Percentiles rank a stretch among this genome's conserved stretches.
phyloP scores from a whole-genome alignment of 306 rosid species.

The peach (Prunus persica) region DNA sequence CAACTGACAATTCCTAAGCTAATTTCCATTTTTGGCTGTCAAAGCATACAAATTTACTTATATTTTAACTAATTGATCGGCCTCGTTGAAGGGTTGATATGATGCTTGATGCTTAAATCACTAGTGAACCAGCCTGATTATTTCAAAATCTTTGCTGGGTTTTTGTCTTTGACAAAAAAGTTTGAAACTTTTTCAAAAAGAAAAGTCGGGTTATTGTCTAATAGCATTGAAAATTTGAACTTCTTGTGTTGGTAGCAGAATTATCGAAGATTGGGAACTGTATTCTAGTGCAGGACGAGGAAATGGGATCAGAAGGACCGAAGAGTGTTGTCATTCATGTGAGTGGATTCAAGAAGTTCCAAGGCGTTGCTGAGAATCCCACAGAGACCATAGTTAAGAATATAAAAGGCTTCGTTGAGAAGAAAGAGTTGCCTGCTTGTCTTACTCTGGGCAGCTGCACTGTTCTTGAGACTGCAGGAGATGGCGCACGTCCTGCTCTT shows the following conservation, averaged over 20 bases:
- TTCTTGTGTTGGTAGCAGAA: neutral
- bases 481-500: constrained; percentile 54
- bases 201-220: neutral
- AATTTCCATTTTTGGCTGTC: neutral
- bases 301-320: constrained; percentile 91
- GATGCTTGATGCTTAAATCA: neutral
- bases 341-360: constrained; percentile 83
- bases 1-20: neutral
- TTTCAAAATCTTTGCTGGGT: neutral
- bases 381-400: constrained; percentile 64
- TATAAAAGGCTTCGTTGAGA: constrained; percentile 57
- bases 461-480: constrained; percentile 68
- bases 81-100: neutral
- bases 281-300: constrained; percentile 37
- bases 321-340: constrained; percentile 61
- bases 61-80: neutral
- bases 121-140: neutral
- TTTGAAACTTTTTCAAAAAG: neutral
- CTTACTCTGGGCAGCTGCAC: constrained; percentile 78
- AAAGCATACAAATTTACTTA: neutral
- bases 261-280: constrained; percentile 65
- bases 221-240: neutral
- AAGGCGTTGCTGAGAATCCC: constrained; percentile 77
- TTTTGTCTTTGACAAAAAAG: neutral
- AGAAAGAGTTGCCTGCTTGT: constrained; percentile 61